Evolutionary conservation across 768 basidiomycete genomes (phyloP).

Genomic region (Epithele typhae): DNA sequence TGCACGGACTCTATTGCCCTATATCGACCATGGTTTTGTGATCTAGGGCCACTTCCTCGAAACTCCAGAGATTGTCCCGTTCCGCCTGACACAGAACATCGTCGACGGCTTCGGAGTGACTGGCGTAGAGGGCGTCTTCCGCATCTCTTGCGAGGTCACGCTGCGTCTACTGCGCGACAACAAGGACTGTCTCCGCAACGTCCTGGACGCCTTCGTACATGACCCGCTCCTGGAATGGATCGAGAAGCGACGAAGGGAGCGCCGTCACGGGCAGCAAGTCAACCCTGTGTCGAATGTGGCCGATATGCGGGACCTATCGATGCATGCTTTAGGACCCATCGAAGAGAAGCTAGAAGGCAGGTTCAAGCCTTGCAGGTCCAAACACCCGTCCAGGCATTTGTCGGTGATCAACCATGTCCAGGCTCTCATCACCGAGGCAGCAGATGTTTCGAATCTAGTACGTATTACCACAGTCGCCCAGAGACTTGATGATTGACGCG

Average conservation of each 20-base stretch:
- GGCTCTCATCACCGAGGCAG: conserved; percentile 86
- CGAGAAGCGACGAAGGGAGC: conserved; percentile 62
- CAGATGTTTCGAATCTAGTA: conserved; percentile 65
- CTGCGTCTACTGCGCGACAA: conserved; percentile 84
- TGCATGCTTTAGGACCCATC: conserved; percentile 75
- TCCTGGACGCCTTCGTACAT: conserved; percentile 94
- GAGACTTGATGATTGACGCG: too few species aligned
- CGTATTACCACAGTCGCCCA: conserved; percentile 21
- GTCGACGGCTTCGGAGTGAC: conserved; percentile 91
- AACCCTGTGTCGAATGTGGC: conserved; percentile 14
- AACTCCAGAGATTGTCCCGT: conserved; percentile 89
- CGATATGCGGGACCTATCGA: conserved; percentile 64
- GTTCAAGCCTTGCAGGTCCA: conserved; percentile 46
- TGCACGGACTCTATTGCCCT: too few species aligned
- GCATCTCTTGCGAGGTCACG: conserved; percentile 87
- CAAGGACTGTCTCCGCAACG: conserved; percentile 90
- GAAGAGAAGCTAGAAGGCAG: conserved; percentile 78
- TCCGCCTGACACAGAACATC: conserved; percentile 90
- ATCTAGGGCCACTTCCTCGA: conserved; percentile 76
- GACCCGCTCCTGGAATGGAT: conserved; percentile 98
- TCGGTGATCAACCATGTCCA: conserved; percentile 89
- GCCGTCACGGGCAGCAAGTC: background rate
- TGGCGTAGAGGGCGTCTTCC: conserved; percentile 90
- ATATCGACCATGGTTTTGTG: too few species aligned
- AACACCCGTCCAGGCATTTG: conserved; percentile 31